A percentile compares a stretch with the other conserved stretches of the same genome.
Conservation (phyloP, 2,329 filamentous ascomycete genomes). For the Coniella vitis region DNA sequence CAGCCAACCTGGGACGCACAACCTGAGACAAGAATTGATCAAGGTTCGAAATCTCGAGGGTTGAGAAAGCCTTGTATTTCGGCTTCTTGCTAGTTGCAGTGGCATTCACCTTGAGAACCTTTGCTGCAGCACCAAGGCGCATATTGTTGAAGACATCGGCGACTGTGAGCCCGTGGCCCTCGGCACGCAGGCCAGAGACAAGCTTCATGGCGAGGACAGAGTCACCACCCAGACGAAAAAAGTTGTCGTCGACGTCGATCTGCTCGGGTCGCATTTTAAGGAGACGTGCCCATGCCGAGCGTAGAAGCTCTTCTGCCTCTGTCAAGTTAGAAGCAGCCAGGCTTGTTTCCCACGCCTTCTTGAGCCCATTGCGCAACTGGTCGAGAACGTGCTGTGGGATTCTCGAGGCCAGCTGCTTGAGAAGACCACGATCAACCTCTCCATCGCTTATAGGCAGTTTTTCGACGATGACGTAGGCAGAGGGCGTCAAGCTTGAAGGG, state of each 20-base stretch:
- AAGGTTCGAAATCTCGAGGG: constrained; percentile 24
- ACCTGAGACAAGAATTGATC: constrained; percentile 27
- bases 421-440: constrained; percentile 27
- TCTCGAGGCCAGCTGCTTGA: constrained; percentile 25
- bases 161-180: constrained; percentile 37
- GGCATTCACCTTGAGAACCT: constrained; percentile 25
- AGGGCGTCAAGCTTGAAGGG: constrained; percentile 41
- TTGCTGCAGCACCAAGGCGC: constrained; percentile 26
- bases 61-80: constrained; percentile 29
- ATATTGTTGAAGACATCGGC: constrained; percentile 38
- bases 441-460: constrained; percentile 25
- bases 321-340: constrained; percentile 24
- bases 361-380: constrained; percentile 21
- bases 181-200: constrained; percentile 34
- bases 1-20: constrained; percentile 28
- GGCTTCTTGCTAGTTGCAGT: constrained; percentile 16
- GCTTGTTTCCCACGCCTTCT: constrained; percentile 27
- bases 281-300: constrained; percentile 24
- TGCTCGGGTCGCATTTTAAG: constrained; percentile 21
- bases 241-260: constrained; percentile 29
- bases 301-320: constrained; percentile 28
- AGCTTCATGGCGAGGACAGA: constrained; percentile 32
- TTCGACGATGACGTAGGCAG: constrained; percentile 34
- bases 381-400: constrained; percentile 18
- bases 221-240: constrained; percentile 30